These are phyloP conservation scores for Trametes sp. DNA, from an alignment of 1,284 basidiomycete species.

Conservation along the genomic window DNA sequence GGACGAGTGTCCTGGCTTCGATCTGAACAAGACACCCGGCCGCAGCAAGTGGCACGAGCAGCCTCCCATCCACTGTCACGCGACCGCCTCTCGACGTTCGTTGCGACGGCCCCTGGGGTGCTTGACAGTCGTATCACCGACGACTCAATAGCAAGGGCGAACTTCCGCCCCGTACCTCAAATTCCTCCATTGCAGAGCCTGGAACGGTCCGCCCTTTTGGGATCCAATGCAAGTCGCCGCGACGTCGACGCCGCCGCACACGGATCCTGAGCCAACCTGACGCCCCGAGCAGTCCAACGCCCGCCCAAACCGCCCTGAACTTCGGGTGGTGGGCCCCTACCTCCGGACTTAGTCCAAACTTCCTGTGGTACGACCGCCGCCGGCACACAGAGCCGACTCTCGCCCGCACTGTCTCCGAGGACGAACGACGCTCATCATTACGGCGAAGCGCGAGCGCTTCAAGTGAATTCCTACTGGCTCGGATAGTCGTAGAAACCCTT, in stretches of 20 bases:
- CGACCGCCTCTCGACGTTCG: conserved; percentile 7
- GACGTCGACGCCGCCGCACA: conserved; percentile 1
- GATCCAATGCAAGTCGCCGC: conserved; percentile 1
- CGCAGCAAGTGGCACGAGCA: conserved; percentile 11
- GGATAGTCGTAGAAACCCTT: conserved; percentile 88
- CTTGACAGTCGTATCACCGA: conserved; percentile 9
- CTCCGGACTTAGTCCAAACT: background rate
- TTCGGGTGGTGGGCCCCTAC: conserved; percentile 2
- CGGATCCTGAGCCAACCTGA: conserved; percentile 20
- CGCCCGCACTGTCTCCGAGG: conserved; percentile 9
- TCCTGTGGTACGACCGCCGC: conserved; percentile 2
- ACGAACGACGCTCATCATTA: conserved; percentile 2
- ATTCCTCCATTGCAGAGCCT: background rate
- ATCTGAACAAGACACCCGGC: conserved; percentile 11
- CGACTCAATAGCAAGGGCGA: background rate
- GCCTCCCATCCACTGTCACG: conserved; percentile 16
- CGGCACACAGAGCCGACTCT: conserved; percentile 7
- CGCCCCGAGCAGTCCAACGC: background rate
- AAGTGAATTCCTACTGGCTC: conserved; percentile 24
- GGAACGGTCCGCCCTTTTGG: background rate
- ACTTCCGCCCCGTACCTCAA: background rate
- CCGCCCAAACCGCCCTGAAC: background rate
- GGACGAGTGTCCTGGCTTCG: conserved; percentile 6
- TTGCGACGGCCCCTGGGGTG: background rate
- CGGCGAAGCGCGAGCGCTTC: background rate